A percentile compares a stretch with the other conserved stretches of the same genome.
These are phyloP conservation scores for Gardenia jasminoides DNA, from an alignment of 257 asterid genomes.

Conservation along the genomic window DNA sequence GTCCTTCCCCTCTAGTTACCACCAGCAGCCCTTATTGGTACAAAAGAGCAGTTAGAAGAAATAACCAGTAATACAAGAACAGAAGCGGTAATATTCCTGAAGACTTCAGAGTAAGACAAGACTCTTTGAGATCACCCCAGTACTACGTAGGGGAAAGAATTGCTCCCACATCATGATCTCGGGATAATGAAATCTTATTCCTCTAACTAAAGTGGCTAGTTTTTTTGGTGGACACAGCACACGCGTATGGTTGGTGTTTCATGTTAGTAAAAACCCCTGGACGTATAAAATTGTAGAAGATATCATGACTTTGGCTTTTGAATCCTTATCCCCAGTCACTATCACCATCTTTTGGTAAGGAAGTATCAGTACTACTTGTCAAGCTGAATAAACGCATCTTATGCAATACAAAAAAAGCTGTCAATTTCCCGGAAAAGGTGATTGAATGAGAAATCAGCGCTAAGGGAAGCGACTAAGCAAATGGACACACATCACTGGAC, in stretches of 20 bases:
- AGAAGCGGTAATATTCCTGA: background rate
- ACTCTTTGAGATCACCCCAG: background rate
- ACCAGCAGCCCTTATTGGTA: too few relatives aligned
- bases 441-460: constrained; percentile 31
- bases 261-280: background rate
- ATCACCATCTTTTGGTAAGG: constrained; percentile 43
- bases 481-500: background rate
- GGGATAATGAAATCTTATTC: background rate
- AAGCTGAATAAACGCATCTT: background rate
- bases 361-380: background rate
- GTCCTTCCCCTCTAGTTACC: too few relatives aligned
- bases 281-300: constrained; percentile 16
- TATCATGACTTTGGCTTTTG: constrained; percentile 9
- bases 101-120: background rate
- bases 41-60: too few relatives aligned
- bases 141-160: background rate
- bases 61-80: too few relatives aligned
- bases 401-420: constrained; percentile 29
- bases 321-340: constrained; percentile 18
- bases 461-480: background rate
- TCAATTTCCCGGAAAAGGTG: constrained; percentile 52
- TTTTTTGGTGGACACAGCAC: background rate
- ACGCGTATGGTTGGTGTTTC: constrained; percentile 24
- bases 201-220: background rate
- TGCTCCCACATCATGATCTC: background rate